Evolutionary conservation across 495 filamentous ascomycete species (phyloP), one percentile per base, ranked within the genome.

Genomic region (Penicillium fimorum): DNA sequence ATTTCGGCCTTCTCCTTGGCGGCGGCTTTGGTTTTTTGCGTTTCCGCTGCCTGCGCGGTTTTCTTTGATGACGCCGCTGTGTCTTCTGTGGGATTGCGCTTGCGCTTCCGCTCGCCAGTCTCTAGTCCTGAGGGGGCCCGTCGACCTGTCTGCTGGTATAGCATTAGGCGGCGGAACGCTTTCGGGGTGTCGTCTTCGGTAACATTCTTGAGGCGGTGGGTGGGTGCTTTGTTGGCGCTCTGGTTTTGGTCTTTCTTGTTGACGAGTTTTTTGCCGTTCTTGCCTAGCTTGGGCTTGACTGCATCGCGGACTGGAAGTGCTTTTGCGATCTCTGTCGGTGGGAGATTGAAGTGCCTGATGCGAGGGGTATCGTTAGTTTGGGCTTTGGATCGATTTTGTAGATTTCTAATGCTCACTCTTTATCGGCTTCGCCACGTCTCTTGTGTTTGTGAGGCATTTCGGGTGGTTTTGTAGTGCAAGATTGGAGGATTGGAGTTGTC

Each of bases 381-480:
- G 25, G 12, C 3, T 20, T 13, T n/a, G 11, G 0, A 33, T 11
- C 22, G 8, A 13, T 20, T 3, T 20, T 33, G 15, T 4, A 5
- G 24, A 10, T 38, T 22, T 32, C 3, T 38, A 13, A 3, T 15
- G 15, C 72, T 63, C 75, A 81, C 73, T 60, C 53, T 40, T 72
- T 50, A 50, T 65, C 79, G 43, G 52, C 52, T 53, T 82, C 81
- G 56, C 83, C 66, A 68, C 82, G 65, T 77, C 79, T 47, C 67
- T 87, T 91, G 68, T 94, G 89, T 70, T 93, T 94, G 78, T 92
- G 89, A 75, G 90, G 90, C 90, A 94, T 94, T 52, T 42, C 79
- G 70, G 53, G 17, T 50, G 56, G 60, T 40, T 56, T 41, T 61
- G 40, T 18, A 44, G 46, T 51, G 50, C 17, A 41, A 58, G 47